Evolutionary conservation across 345 rosid species (phyloP).

Genomic region (Hibiscus mutabilis): DNA sequence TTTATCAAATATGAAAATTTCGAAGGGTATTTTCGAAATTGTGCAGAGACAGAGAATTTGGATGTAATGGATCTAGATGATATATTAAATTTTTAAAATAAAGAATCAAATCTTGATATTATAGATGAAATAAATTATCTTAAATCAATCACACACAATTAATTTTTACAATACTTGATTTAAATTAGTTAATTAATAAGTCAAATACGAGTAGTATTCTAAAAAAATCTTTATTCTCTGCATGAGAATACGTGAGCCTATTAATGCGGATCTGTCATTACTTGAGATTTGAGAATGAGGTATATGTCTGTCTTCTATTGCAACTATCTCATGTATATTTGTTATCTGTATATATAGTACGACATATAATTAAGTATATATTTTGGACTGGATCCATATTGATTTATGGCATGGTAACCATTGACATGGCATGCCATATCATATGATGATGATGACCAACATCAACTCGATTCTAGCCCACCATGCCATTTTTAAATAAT

Average conservation of each 20-base stretch:
- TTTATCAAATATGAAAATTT: too few species aligned
- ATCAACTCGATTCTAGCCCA: not conserved
- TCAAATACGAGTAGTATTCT: too few species aligned
- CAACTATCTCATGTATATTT: not conserved
- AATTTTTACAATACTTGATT: too few species aligned
- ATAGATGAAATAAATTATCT: too few species aligned
- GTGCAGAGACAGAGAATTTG: too few species aligned
- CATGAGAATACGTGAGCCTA: constrained; percentile 42
- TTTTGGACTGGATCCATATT: not conserved
- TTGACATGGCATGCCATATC: not conserved
- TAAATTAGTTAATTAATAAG: too few species aligned
- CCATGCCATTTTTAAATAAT: not conserved
- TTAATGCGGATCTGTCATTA: constrained; percentile 33
- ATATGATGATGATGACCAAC: not conserved
- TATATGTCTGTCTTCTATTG: constrained; percentile 47
- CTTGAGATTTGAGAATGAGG: constrained; percentile 38
- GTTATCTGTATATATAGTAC: not conserved
- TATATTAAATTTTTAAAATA: too few species aligned
- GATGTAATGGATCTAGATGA: too few species aligned
- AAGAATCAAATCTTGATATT: too few species aligned
- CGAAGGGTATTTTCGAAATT: too few species aligned
- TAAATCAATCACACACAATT: too few species aligned
- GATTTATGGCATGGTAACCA: not conserved
- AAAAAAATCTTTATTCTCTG: not conserved
- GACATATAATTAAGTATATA: too few species aligned